A percentile compares a stretch with the other conserved stretches of the same genome.
These are phyloP conservation scores for Ceratobasidium sp. DNA, from an alignment of 1,284 basidiomycete genomes.

Conservation along the genomic window DNA sequence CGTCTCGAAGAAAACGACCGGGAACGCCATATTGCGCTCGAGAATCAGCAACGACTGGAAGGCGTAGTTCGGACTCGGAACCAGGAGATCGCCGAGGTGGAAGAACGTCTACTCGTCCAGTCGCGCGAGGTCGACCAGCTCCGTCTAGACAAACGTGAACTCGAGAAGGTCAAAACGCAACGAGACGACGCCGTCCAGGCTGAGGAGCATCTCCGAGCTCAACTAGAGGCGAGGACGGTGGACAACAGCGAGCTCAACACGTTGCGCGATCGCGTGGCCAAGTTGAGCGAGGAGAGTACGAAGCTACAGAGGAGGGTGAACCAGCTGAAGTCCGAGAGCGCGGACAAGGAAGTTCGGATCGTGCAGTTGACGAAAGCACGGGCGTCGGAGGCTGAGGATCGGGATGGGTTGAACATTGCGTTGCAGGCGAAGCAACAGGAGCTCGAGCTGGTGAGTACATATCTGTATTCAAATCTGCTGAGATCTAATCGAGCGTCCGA, in stretches of 20 bases:
- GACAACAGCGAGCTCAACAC: slow-evolving; percentile 11
- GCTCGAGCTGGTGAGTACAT: slow-evolving; percentile 77
- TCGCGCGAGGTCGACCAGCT: slow-evolving; percentile 23
- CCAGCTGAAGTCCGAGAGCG: slow-evolving; percentile 80
- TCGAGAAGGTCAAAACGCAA: slow-evolving; percentile 35
- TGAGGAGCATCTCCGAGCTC: slow-evolving; percentile 27
- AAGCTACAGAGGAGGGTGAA: slow-evolving; percentile 74
- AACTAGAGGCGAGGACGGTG: not conserved
- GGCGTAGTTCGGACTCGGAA: slow-evolving; percentile 36
- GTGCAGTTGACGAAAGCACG: slow-evolving; percentile 78
- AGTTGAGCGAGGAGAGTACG: slow-evolving; percentile 73
- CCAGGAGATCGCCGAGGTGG: slow-evolving; percentile 33
- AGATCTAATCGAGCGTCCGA: slow-evolving; percentile 14
- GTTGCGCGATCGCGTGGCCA: slow-evolving; percentile 57
- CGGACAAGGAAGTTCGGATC: slow-evolving; percentile 84
- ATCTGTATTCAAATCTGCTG: slow-evolving; percentile 19
- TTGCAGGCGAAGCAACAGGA: slow-evolving; percentile 92
- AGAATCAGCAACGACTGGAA: slow-evolving; percentile 35
- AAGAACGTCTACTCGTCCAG: slow-evolving; percentile 28
- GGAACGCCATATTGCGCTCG: slow-evolving; percentile 19
- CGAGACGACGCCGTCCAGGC: slow-evolving; percentile 40
- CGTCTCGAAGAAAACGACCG: slow-evolving; percentile 29
- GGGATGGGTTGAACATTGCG: slow-evolving; percentile 84
- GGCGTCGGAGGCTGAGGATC: slow-evolving; percentile 78
- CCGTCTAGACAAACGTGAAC: slow-evolving; percentile 20